Evolutionary conservation across 257 asterid genomes (phyloP).

Genomic region (Solanum pinnatisectum): DNA sequence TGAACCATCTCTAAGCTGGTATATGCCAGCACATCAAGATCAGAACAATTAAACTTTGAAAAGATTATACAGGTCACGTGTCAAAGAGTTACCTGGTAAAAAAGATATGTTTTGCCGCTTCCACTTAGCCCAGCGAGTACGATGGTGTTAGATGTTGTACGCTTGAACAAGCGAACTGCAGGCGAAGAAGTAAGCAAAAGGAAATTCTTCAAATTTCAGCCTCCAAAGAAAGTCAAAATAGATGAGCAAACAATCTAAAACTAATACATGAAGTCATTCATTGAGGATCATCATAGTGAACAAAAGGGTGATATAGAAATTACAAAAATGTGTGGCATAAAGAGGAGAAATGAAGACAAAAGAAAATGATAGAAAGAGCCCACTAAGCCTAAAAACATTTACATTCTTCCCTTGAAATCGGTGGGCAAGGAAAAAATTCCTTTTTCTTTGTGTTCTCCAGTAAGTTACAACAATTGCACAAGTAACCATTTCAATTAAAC

Average conservation of each 20-base stretch:
- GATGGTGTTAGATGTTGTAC: slow-evolving; percentile 2
- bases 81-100: slow-evolving; percentile 11
- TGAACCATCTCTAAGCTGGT: slow-evolving; percentile 85
- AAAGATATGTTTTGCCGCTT: slow-evolving; percentile 12
- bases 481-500: neutral
- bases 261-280: neutral
- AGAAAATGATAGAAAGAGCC: neutral
- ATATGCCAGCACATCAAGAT: neutral
- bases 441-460: neutral
- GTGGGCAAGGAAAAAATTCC: neutral
- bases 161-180: slow-evolving; percentile 9
- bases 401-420: neutral
- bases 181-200: neutral
- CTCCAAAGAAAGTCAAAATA: neutral
- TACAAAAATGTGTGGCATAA: neutral
- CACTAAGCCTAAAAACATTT: neutral
- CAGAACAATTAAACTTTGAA: neutral
- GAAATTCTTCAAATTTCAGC: neutral
- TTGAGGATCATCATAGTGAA: neutral
- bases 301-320: neutral
- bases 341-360: neutral
- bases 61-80: neutral
- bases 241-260: neutral
- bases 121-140: slow-evolving; percentile 16
- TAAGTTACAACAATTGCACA: neutral